phyloP scores from a whole-genome alignment of 2,329 filamentous ascomycete genomes.

The Botryotinia convoluta region DNA sequence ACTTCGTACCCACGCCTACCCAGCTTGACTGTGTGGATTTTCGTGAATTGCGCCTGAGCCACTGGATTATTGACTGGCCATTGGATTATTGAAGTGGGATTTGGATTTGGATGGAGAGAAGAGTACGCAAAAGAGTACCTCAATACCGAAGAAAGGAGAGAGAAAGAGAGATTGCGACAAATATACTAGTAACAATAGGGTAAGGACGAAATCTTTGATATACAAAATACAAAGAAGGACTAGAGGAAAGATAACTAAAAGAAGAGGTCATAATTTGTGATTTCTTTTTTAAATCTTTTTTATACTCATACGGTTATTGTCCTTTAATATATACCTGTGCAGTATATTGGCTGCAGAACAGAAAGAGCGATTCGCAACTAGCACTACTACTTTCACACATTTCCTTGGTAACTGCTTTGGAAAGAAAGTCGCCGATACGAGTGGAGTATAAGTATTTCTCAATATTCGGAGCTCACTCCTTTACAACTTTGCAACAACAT shows the following conservation, averaged over 20 bases:
- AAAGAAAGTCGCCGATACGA: not conserved
- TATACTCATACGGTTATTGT: not conserved
- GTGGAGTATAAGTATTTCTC: not conserved
- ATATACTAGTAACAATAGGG: constrained; percentile 3
- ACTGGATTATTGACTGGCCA: constrained; percentile 9
- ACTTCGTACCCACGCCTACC: not conserved
- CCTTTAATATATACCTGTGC: not conserved
- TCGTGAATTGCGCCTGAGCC: constrained; percentile 9
- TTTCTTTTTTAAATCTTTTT: not conserved
- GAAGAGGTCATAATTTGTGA: not conserved
- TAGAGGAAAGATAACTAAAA: constrained; percentile 1
- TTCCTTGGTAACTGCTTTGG: not conserved
- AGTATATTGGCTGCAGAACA: not conserved
- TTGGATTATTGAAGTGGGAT: constrained; percentile 4
- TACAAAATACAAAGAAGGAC: not conserved
- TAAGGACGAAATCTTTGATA: not conserved
- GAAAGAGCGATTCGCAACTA: not conserved
- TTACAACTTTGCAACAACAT: not conserved
- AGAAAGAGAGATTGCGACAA: constrained; percentile 8
- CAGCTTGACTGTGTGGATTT: constrained; percentile 15
- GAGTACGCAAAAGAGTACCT: constrained; percentile 1
- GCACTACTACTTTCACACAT: not conserved
- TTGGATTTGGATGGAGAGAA: not conserved
- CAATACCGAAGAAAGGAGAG: not conserved
- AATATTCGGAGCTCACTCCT: not conserved